phyloP scores from a whole-genome alignment of 768 basidiomycete species.

The Auriscalpium vulgare region DNA sequence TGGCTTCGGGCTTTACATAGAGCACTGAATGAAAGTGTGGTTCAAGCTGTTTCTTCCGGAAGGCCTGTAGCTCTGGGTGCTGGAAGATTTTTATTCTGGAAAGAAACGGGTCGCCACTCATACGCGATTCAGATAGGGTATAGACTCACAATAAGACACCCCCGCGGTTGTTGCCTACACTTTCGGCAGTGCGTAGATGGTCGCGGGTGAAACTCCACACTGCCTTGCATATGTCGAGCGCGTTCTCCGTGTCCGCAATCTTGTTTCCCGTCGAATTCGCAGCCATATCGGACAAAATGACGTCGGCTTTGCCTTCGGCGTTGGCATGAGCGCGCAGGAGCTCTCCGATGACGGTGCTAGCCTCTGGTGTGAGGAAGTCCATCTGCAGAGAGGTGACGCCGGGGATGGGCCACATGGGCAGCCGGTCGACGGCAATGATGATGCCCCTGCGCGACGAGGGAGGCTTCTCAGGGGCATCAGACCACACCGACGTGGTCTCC shows the following conservation, averaged over 20 bases:
- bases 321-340: conserved; percentile 26
- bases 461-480: not conserved
- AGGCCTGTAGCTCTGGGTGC: conserved; percentile 63
- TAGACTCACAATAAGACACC: conserved; percentile 51
- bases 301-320: conserved; percentile 48
- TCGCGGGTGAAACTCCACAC: conserved; percentile 60
- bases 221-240: conserved; percentile 65
- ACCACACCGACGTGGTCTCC: not conserved
- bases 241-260: conserved; percentile 54
- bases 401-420: conserved; percentile 61
- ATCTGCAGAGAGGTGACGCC: conserved; percentile 69
- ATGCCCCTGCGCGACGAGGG: conserved; percentile 29
- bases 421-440: conserved; percentile 76
- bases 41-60: conserved; percentile 48
- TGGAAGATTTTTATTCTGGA: conserved; percentile 78
- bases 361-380: conserved; percentile 62
- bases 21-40: conserved; percentile 60
- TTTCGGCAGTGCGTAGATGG: conserved; percentile 42
- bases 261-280: conserved; percentile 72
- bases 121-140: no score
- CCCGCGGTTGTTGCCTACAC: conserved; percentile 33
- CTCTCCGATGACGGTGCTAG: conserved; percentile 36
- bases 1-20: conserved; percentile 76
- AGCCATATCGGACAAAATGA: conserved; percentile 89
- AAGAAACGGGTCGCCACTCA: not conserved